Evolutionary conservation across 1,284 basidiomycete genomes (phyloP), one percentile per base, ranked within the genome.

Genomic region (Irpex lacteus): DNA sequence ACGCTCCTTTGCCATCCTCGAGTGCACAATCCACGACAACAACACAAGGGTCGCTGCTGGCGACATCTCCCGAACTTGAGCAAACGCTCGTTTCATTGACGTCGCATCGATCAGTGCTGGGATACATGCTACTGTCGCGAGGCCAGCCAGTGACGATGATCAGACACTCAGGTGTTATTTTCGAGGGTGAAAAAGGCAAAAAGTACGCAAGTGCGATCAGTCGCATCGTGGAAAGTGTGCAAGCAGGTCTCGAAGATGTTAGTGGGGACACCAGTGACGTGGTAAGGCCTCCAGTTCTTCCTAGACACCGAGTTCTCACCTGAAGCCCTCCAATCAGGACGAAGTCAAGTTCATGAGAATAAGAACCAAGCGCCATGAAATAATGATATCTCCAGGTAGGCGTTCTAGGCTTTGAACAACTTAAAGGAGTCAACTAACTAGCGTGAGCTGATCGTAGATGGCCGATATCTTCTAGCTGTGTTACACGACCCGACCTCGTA

Each of bases 351-450:
- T 98, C 72, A 87, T 98, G 85, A 82, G 95, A 60, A 95, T 98
- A 76, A 85, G 96, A 59, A 97, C 95, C 61, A 93, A 88, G 73
- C 85, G 91, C 63, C 95, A 98, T 75, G 96, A 98, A 74, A 82
- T 98, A 64, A 94, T 98, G 87, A 95, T 98, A 66, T 95, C 95
- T 2, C 95, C 95, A 65, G 92, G 95, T 95, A 65, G 54, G 87
- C 80, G 44, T 36, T n/a, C 44, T n/a, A 34, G 3, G 55, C 38
- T 38, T 15, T n/a, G 2, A 47, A 8, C 40, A 49, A 38, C 37
- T 26, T 21, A 7, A 21, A 13, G 19, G 19, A 4, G 19, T 44
- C 13, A 36, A 9, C 60, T 57, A 32, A 57, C 19, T 9, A 44
- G 15, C 19, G 38, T 19, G 21, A 21, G 4, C 74, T 13, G 32